These are phyloP conservation scores for Kazachstania martiniae DNA, from an alignment of 805 yeast species.

Conservation along the genomic window DNA sequence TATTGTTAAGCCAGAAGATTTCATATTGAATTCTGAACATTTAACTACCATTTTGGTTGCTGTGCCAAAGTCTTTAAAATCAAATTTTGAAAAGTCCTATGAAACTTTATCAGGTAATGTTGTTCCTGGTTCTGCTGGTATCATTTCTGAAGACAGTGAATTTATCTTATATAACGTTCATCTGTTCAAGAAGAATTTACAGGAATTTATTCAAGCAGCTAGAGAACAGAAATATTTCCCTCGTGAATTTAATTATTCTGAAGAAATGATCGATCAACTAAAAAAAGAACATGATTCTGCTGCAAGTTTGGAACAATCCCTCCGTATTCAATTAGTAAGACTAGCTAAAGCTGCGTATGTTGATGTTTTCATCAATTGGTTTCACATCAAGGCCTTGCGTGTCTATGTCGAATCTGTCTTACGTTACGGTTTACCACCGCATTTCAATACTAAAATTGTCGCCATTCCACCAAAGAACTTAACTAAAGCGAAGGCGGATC, in stretches of 20 bases:
- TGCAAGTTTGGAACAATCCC: slow-evolving; percentile 57
- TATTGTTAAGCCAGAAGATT: slow-evolving; percentile 71
- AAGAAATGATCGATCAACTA: slow-evolving; percentile 58
- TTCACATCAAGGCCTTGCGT: slow-evolving; percentile 80
- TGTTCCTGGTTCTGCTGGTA: slow-evolving; percentile 80
- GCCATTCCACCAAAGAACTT: slow-evolving; percentile 37
- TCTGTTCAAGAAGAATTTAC: slow-evolving; percentile 68
- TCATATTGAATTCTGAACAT: slow-evolving; percentile 78
- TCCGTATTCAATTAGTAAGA: slow-evolving; percentile 69
- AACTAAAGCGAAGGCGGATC: slow-evolving; percentile 53
- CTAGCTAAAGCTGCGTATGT: slow-evolving; percentile 82
- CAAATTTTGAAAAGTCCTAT: slow-evolving; percentile 56
- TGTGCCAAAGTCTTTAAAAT: slow-evolving; percentile 58
- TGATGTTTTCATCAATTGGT: slow-evolving; percentile 78
- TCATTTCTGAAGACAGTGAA: slow-evolving; percentile 64
- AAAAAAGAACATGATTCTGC: slow-evolving; percentile 73
- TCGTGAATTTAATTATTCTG: slow-evolving; percentile 83
- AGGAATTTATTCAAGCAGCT: slow-evolving; percentile 55
- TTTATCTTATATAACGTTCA: slow-evolving; percentile 67
- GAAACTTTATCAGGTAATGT: slow-evolving; percentile 74
- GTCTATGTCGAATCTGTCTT: slow-evolving; percentile 86
- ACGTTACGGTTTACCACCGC: slow-evolving; percentile 95
- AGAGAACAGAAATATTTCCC: slow-evolving; percentile 88
- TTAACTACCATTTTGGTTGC: slow-evolving; percentile 79
- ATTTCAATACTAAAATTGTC: slow-evolving; percentile 48